Conservation (phyloP, 257 asterid species). For the Eustoma russellianum region DNA sequence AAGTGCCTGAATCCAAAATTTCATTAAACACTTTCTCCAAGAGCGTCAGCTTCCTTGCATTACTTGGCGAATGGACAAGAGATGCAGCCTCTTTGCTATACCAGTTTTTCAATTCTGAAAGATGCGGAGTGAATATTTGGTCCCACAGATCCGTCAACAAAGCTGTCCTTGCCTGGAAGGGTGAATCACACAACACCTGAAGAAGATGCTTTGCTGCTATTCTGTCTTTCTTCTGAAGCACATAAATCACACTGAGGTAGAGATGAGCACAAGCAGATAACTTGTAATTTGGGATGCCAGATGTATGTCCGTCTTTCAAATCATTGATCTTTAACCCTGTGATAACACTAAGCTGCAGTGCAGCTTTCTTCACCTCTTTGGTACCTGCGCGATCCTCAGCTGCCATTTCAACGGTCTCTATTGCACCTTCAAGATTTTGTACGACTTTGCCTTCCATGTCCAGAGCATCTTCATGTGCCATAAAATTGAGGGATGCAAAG, state of each 20-base stretch:
- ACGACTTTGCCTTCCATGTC: slow-evolving; percentile 43
- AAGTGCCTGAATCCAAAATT: slow-evolving; percentile 55
- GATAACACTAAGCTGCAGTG: slow-evolving; percentile 74
- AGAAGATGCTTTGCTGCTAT: slow-evolving; percentile 67
- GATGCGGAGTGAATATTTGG: slow-evolving; percentile 45
- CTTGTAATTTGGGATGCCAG: slow-evolving; percentile 56
- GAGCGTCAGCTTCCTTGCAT: slow-evolving; percentile 24
- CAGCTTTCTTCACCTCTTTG: slow-evolving; percentile 60
- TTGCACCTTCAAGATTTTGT: slow-evolving; percentile 62
- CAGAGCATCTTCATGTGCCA: slow-evolving; percentile 28
- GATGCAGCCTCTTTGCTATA: slow-evolving; percentile 32
- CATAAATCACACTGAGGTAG: slow-evolving; percentile 61
- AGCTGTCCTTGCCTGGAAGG: slow-evolving; percentile 48
- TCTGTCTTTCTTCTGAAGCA: slow-evolving; percentile 51
- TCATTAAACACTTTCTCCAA: slow-evolving; percentile 42
- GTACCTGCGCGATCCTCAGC: slow-evolving; percentile 36
- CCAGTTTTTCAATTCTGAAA: slow-evolving; percentile 55
- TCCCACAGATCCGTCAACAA: slow-evolving; percentile 72
- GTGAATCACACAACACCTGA: slow-evolving; percentile 60
- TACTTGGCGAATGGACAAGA: slow-evolving; percentile 21
- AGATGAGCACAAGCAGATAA: slow-evolving; percentile 92
- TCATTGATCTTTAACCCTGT: slow-evolving; percentile 61
- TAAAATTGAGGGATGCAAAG: slow-evolving; percentile 41
- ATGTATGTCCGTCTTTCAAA: slow-evolving; percentile 45
- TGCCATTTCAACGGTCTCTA: slow-evolving; percentile 56